phyloP scores from a whole-genome alignment of 1,284 basidiomycete species.

The Ganoderma lucidum region DNA sequence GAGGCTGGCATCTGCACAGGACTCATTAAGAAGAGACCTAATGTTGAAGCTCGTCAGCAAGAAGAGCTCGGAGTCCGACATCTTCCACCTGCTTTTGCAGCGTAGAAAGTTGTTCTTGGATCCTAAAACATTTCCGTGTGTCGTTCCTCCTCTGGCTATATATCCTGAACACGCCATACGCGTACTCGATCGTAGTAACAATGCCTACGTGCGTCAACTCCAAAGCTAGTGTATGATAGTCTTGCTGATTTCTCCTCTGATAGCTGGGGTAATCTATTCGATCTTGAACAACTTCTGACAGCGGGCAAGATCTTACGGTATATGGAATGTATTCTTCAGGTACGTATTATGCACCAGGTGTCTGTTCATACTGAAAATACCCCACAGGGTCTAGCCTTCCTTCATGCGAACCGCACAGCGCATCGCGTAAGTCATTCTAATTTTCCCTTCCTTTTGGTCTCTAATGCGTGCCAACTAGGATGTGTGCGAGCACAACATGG shows the following conservation, averaged over 20 bases:
- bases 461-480: not conserved
- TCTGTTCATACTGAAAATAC: not conserved
- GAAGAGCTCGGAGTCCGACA: not conserved
- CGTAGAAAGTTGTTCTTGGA: not conserved
- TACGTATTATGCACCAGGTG: not conserved
- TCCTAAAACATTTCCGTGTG: not conserved
- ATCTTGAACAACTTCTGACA: not conserved
- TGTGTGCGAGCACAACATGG: slow-evolving; percentile 12
- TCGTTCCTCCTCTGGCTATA: not conserved
- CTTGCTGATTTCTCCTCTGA: not conserved
- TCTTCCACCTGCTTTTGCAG: not conserved
- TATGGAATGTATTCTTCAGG: slow-evolving; percentile 12
- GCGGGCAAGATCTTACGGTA: not conserved
- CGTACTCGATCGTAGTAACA: slow-evolving; percentile 3
- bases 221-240: not conserved
- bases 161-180: slow-evolving; percentile 13
- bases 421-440: slow-evolving; percentile 14
- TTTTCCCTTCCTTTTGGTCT: too few relatives aligned
- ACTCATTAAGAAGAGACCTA: not conserved
- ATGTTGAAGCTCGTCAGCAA: slow-evolving; percentile 17
- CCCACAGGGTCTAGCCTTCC: slow-evolving; percentile 15
- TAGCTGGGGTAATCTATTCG: slow-evolving; percentile 5
- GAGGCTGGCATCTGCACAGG: not conserved
- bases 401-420: slow-evolving; percentile 8
- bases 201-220: slow-evolving; percentile 18